A percentile compares a stretch with the other conserved stretches of the same genome.
Conservation (phyloP, 2,329 filamentous ascomycete species). For the Rhytidhysteron rufulum region DNA sequence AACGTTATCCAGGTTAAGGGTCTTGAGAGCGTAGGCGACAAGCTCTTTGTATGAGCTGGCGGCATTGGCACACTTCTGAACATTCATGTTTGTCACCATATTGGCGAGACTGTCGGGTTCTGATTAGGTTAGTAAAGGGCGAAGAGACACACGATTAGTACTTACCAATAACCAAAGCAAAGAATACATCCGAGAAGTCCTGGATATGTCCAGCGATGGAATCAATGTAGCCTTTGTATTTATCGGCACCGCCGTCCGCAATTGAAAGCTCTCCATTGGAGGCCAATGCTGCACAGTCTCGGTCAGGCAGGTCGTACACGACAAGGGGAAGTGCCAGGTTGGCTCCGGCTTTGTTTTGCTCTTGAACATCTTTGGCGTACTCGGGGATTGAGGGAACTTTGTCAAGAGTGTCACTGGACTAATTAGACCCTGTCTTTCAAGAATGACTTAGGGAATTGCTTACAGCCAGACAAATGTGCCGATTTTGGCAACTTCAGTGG, state of each 20-base stretch:
- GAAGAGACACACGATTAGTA: too few species aligned
- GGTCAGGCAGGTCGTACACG: conserved; percentile 61
- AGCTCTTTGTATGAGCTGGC: conserved; percentile 53
- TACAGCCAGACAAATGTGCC: conserved; percentile 53
- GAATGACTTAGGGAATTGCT: conserved; percentile 9
- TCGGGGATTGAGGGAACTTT: conserved; percentile 49
- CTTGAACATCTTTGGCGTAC: conserved; percentile 46
- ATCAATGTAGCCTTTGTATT: conserved; percentile 53
- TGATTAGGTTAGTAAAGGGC: not conserved
- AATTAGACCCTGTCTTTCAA: too few species aligned
- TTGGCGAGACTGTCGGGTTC: conserved; percentile 62
- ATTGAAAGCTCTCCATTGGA: conserved; percentile 58
- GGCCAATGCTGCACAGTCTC: conserved; percentile 60
- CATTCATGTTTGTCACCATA: conserved; percentile 57
- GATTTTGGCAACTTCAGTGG: conserved; percentile 46
- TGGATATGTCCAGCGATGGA: conserved; percentile 52
- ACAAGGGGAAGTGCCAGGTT: conserved; percentile 52
- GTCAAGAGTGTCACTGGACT: conserved; percentile 46
- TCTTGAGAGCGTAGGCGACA: conserved; percentile 53
- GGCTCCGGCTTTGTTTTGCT: conserved; percentile 47
- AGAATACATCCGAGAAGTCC: conserved; percentile 50
- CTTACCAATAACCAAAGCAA: conserved; percentile 50
- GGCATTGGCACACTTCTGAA: conserved; percentile 53
- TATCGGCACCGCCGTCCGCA: not conserved
- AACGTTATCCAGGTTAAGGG: conserved; percentile 59